phyloP scores from a whole-genome alignment of 1,284 basidiomycete species.

The Cystobasidium sp. region DNA sequence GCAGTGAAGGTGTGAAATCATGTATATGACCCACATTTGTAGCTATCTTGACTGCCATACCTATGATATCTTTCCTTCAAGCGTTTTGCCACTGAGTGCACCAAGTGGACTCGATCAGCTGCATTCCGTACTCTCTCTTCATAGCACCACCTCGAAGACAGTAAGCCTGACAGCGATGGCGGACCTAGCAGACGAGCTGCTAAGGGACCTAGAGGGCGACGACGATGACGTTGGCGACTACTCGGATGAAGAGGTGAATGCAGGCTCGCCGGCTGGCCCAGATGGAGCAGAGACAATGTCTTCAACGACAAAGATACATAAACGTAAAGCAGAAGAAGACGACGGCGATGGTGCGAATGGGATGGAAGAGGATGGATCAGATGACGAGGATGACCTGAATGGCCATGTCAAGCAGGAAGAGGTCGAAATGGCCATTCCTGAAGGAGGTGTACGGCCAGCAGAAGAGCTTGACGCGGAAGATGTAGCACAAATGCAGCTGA shows the following conservation, averaged over 20 bases:
- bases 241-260: slow-evolving; percentile 65
- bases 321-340: slow-evolving; percentile 32
- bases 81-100: no score
- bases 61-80: no score
- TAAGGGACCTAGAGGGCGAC: slow-evolving; percentile 81
- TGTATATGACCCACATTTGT: no score
- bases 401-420: slow-evolving; percentile 52
- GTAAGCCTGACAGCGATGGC: slow-evolving; percentile 7
- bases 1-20: no score
- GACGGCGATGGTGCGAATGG: slow-evolving; percentile 55
- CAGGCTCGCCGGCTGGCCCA: slow-evolving; percentile 53
- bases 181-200: slow-evolving; percentile 77
- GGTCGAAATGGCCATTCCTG: slow-evolving; percentile 69
- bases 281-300: slow-evolving; percentile 49
- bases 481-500: slow-evolving; percentile 88
- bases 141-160: neutral
- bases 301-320: slow-evolving; percentile 31
- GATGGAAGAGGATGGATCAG: slow-evolving; percentile 43
- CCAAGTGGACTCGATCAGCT: neutral
- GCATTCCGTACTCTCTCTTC: neutral
- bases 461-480: slow-evolving; percentile 91
- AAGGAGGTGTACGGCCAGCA: slow-evolving; percentile 87
- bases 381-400: slow-evolving; percentile 49
- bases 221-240: slow-evolving; percentile 67
- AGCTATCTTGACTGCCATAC: no score